Evolutionary conservation across 2,329 filamentous ascomycete species (phyloP), one percentile per base, ranked within the genome.

Genomic region (Boeremia lycopersici): DNA sequence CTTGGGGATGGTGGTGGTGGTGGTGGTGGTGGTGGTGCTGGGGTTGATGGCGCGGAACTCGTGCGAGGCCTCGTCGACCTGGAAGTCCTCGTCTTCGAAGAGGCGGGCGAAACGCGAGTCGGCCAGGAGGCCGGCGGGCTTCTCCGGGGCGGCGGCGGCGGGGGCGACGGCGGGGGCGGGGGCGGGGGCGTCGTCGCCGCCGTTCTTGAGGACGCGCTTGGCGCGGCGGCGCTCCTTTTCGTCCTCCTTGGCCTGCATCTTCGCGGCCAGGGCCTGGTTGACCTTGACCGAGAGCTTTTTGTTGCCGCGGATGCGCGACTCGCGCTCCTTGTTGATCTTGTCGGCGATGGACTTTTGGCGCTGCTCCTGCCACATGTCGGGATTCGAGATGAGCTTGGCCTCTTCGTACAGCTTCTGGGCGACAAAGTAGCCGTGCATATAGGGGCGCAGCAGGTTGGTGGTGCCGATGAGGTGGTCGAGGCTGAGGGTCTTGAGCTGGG

Each of bases 401-500:
- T 99, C 93, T 72, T 99, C 96, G 74, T 99, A 98, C 25, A 99
- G 78, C 70, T 93, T 91, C 67, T 96, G 93, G 31, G 90, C 91
- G 43, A 99, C 93, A 78, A 99, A 99, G 82, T 95, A 98, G 65
- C 95, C 96, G 74, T 99, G 95, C 96, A 99, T 99, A 73, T 99
- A 99, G 38, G 95, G 95, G 39, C 93, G 85, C 35, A 99, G 80
- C 17, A 98, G 79, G 69, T 90, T 95, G 26, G 92, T 96, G 66
- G 91, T 93, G 62, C 93, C 93, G 53, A 99, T 84, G 42, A 99
- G 82, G 72, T 98, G 93, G 48, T 90, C 88, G 69, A 99, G 77
- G 72, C 91, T 96, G 62, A 99, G 84, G 31, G 88, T 86, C 66
- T 90, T 89, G 48, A 99, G 82, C 74, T 99, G 93, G 38, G 90